Percentiles rank a stretch among this genome's conserved stretches.
phyloP scores from a whole-genome alignment of 2,329 filamentous ascomycete species.

The Fusarium foetens region DNA sequence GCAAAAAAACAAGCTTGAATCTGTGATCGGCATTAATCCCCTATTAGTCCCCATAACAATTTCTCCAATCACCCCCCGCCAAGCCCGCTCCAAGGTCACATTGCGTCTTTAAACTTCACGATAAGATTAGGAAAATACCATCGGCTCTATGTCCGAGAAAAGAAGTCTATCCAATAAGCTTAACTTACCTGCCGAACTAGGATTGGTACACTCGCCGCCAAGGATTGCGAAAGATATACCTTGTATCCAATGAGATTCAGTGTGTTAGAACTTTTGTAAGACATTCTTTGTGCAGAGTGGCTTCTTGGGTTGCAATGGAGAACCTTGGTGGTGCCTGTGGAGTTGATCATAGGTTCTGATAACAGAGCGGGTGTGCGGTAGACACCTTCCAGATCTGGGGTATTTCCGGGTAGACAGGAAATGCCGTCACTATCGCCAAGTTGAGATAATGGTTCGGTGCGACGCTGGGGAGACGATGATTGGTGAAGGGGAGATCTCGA shows the following conservation, averaged over 20 bases:
- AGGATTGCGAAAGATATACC: slow-evolving; percentile 1
- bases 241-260: neutral
- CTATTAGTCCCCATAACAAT: neutral
- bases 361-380: neutral
- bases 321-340: neutral
- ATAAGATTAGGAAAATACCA: slow-evolving; percentile 15
- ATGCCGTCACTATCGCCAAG: slow-evolving; percentile 26
- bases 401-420: neutral
- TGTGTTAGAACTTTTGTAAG: slow-evolving; percentile 17
- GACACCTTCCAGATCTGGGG: slow-evolving; percentile 31
- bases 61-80: slow-evolving; percentile 8
- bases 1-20: neutral
- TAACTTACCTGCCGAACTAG: slow-evolving; percentile 14
- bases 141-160: neutral
- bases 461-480: neutral
- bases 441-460: slow-evolving; percentile 9
- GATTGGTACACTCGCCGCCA: slow-evolving; percentile 5
- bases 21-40: neutral
- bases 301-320: neutral
- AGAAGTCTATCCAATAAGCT: slow-evolving; percentile 15
- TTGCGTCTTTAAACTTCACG: slow-evolving; percentile 22
- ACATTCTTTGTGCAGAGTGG: neutral
- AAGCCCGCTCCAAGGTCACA: neutral
- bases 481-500: neutral
- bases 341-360: neutral